These are phyloP conservation scores for Lojkania enalia DNA, from an alignment of 2,329 filamentous ascomycete genomes.

Conservation along the genomic window DNA sequence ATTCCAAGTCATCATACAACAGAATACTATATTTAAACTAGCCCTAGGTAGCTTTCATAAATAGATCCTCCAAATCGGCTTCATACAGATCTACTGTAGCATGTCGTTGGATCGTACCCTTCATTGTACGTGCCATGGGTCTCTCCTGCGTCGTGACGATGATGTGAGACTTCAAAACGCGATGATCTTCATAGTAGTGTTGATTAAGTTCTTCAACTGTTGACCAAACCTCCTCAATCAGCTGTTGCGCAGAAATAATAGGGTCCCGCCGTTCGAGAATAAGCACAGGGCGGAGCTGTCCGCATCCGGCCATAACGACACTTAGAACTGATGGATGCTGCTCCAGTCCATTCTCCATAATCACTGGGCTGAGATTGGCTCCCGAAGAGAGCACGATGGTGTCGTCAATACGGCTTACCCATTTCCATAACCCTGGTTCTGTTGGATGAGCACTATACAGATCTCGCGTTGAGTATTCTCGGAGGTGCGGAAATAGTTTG, in stretches of 20 bases:
- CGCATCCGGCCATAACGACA: slow-evolving; percentile 37
- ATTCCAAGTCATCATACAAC: too few species aligned
- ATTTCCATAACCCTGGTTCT: slow-evolving; percentile 16
- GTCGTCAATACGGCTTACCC: slow-evolving; percentile 27
- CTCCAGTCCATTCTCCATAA: slow-evolving; percentile 25
- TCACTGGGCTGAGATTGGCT: slow-evolving; percentile 27
- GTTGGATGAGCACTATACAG: slow-evolving; percentile 19
- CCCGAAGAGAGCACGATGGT: slow-evolving; percentile 20
- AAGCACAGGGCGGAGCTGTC: slow-evolving; percentile 31
- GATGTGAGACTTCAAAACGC: slow-evolving; percentile 39
- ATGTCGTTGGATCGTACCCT: slow-evolving; percentile 51
- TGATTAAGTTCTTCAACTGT: slow-evolving; percentile 51
- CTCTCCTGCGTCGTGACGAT: slow-evolving; percentile 27
- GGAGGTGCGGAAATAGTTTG: slow-evolving; percentile 15
- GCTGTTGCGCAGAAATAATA: slow-evolving; percentile 12
- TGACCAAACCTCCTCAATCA: slow-evolving; percentile 49
- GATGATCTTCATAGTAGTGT: slow-evolving; percentile 48
- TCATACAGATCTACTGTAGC: slow-evolving; percentile 47
- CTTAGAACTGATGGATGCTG: slow-evolving; percentile 31
- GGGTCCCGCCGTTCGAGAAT: too few species aligned
- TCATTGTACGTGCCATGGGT: slow-evolving; percentile 52
- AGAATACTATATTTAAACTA: not conserved
- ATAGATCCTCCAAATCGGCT: slow-evolving; percentile 14
- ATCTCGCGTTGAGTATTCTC: slow-evolving; percentile 22
- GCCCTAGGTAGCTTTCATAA: not conserved